Evolutionary conservation across 1,284 basidiomycete genomes (phyloP).

Genomic region (Ustanciosporium gigantosporum): DNA sequence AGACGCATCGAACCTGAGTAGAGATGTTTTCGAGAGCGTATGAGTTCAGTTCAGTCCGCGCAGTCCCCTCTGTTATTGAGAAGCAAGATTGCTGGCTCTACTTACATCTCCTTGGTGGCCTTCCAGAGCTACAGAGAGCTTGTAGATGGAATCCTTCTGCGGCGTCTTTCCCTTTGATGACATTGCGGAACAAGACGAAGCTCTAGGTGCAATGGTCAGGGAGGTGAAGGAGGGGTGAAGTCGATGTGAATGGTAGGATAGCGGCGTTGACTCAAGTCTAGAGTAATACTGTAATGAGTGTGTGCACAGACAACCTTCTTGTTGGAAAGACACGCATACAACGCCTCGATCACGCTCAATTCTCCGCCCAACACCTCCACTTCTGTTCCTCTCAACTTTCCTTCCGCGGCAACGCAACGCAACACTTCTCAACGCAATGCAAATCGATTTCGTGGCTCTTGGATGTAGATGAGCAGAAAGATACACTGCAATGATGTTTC

Average conservation of each 20-base stretch:
- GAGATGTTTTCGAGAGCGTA: not conserved
- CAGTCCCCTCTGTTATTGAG: not conserved
- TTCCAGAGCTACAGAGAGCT: slow-evolving; percentile 43
- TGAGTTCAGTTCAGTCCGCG: not conserved
- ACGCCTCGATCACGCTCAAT: slow-evolving; percentile 25
- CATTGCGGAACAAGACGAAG: slow-evolving; percentile 4
- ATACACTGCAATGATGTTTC: too few relatives aligned
- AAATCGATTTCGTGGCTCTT: too few relatives aligned
- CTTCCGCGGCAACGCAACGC: too few relatives aligned
- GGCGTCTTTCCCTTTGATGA: not conserved
- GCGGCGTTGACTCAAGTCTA: too few relatives aligned
- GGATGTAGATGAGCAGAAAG: too few relatives aligned
- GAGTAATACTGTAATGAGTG: not conserved
- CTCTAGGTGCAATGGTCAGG: not conserved
- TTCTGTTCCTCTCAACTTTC: not conserved
- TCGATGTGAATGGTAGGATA: too few relatives aligned
- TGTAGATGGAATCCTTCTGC: slow-evolving; percentile 6
- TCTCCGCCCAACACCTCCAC: slow-evolving; percentile 14
- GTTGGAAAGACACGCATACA: not conserved
- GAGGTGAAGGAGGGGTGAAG: not conserved
- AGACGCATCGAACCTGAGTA: slow-evolving; percentile 40
- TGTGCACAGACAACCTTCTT: not conserved
- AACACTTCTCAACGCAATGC: too few relatives aligned
- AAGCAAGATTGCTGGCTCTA: not conserved
- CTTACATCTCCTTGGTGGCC: slow-evolving; percentile 51